These are phyloP conservation scores for Suhomyces maxii DNA, from an alignment of 1,139 yeast genomes.

Conservation along the genomic window DNA sequence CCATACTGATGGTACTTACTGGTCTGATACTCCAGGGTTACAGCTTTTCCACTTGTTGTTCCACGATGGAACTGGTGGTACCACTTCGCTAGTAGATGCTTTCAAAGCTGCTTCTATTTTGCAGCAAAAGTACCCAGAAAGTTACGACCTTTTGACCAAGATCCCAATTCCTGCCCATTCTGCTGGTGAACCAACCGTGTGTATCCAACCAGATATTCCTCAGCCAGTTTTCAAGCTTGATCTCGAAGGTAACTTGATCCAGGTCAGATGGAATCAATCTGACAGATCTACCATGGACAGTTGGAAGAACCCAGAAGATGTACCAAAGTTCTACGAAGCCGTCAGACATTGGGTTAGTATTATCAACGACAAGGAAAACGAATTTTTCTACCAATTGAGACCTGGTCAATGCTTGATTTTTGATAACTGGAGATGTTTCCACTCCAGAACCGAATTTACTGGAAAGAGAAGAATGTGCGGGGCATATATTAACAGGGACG, in stretches of 20 bases:
- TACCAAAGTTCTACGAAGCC: constrained; percentile 61
- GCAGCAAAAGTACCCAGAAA: constrained; percentile 50
- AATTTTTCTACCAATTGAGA: constrained; percentile 54
- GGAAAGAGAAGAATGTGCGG: constrained; percentile 78
- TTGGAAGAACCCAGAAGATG: constrained; percentile 55
- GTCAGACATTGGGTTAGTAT: constrained; percentile 58
- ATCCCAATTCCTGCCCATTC: constrained; percentile 72
- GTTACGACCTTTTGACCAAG: constrained; percentile 52
- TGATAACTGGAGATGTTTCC: constrained; percentile 78
- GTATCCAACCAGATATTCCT: constrained; percentile 62
- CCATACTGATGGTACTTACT: constrained; percentile 79
- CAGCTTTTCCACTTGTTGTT: constrained; percentile 68
- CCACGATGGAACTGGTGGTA: constrained; percentile 74
- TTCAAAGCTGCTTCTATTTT: constrained; percentile 60
- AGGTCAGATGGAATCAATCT: constrained; percentile 75
- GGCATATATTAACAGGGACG: constrained; percentile 71
- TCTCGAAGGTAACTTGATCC: constrained; percentile 53
- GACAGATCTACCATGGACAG: constrained; percentile 68
- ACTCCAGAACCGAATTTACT: constrained; percentile 67
- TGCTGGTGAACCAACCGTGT: constrained; percentile 70
- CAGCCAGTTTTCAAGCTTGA: constrained; percentile 65
- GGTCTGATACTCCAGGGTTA: constrained; percentile 76
- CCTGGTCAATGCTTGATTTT: constrained; percentile 73
- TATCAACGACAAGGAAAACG: constrained; percentile 53
- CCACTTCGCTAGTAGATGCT: constrained; percentile 70